A percentile compares a stretch with the other conserved stretches of the same genome.
Evolutionary conservation across 495 filamentous ascomycete species (phyloP).

Genomic region (Bathelium albidoporum): DNA sequence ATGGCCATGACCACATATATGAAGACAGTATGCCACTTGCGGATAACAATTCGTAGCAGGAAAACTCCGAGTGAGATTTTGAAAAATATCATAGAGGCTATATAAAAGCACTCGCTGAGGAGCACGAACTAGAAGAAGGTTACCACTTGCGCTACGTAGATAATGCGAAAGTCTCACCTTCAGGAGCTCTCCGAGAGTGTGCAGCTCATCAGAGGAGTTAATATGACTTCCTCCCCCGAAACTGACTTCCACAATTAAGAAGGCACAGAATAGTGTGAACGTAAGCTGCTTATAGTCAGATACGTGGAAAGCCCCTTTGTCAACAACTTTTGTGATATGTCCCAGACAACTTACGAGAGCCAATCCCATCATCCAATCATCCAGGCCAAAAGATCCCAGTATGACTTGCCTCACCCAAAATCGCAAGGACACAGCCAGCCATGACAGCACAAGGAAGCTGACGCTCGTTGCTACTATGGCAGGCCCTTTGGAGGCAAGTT

Average conservation of each 20-base stretch:
- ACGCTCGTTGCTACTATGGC: not conserved
- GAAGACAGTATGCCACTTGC: conserved; percentile 18
- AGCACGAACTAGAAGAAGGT: conserved; percentile 17
- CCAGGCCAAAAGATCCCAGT: conserved; percentile 25
- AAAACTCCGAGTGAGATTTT: conserved; percentile 31
- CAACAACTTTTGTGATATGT: not conserved
- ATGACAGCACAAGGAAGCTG: conserved; percentile 22
- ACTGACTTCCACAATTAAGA: conserved; percentile 2
- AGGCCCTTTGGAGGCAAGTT: not conserved
- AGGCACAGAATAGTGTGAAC: conserved; percentile 5
- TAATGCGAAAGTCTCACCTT: not conserved
- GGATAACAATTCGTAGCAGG: conserved; percentile 26
- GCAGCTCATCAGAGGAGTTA: not conserved
- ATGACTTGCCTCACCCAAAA: conserved; percentile 23
- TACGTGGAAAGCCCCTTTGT: not conserved
- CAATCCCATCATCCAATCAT: conserved; percentile 26
- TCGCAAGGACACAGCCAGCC: conserved; percentile 22
- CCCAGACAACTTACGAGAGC: conserved; percentile 15
- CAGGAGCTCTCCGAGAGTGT: not conserved
- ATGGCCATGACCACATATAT: conserved; percentile 21
- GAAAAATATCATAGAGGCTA: conserved; percentile 20
- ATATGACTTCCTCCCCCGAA: not conserved
- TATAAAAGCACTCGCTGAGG: conserved; percentile 19
- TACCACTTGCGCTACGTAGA: not conserved
- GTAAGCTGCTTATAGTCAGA: conserved; percentile 4